A percentile compares a stretch with the other conserved stretches of the same genome.
phyloP scores from a whole-genome alignment of 306 rosid genomes.

The Corylus heterophylla region DNA sequence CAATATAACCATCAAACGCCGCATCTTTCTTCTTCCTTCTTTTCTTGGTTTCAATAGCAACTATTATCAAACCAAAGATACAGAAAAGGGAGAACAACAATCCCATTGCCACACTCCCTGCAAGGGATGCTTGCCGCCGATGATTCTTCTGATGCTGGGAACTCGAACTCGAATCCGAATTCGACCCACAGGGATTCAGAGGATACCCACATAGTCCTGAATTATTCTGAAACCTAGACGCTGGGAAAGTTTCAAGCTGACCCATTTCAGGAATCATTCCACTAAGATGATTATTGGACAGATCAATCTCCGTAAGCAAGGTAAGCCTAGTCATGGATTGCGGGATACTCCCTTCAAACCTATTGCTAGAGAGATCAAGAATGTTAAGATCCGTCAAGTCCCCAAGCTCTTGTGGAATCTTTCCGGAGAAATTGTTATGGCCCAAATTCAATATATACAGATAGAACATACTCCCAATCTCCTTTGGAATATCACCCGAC shows the following conservation, averaged over 20 bases:
- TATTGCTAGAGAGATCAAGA: conserved; percentile 83
- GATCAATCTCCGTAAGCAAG: conserved; percentile 66
- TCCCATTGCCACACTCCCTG: conserved; percentile 89
- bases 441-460: conserved; percentile 75
- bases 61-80: conserved; percentile 69
- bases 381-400: conserved; percentile 60
- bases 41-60: conserved; percentile 67
- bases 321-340: conserved; percentile 54
- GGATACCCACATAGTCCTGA: conserved; percentile 92
- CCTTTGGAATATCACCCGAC: conserved; percentile 77
- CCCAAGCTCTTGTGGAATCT: conserved; percentile 79
- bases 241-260: conserved; percentile 79
- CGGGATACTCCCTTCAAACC: conserved; percentile 70
- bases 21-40: conserved; percentile 82
- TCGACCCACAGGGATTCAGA: conserved; percentile 45
- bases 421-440: conserved; percentile 68
- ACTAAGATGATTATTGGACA: conserved; percentile 62
- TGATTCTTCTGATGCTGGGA: conserved; percentile 57
- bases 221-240: conserved; percentile 59
- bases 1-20: conserved; percentile 56
- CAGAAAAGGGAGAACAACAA: conserved; percentile 80
- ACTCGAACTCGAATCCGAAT: conserved; percentile 10
- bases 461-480: conserved; percentile 65
- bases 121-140: conserved; percentile 70
- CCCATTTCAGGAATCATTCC: conserved; percentile 70